phyloP scores from a whole-genome alignment of 2,329 filamentous ascomycete genomes.

The Paradendryphiella salina region DNA sequence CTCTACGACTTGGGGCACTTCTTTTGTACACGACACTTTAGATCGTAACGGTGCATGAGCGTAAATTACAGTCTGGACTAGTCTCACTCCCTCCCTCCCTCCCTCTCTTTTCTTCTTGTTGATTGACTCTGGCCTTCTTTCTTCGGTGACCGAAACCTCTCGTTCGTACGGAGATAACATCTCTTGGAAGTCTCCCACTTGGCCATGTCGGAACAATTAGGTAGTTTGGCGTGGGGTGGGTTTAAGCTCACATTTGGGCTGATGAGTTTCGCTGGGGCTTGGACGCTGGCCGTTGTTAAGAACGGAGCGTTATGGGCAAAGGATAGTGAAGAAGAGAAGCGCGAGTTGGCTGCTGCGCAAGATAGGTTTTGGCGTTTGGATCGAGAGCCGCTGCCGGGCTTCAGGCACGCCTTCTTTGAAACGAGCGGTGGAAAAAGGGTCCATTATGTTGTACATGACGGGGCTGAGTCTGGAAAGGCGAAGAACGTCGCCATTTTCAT shows the following conservation, averaged over 20 bases:
- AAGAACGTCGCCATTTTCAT: conserved; percentile 57
- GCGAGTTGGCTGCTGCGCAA: conserved; percentile 48
- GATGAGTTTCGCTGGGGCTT: conserved; percentile 28
- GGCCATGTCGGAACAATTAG: conserved; percentile 14
- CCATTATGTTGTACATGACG: conserved; percentile 56
- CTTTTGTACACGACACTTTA: no score
- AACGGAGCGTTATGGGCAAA: conserved; percentile 36
- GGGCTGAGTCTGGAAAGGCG: conserved; percentile 18
- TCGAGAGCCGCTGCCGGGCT: conserved; percentile 49
- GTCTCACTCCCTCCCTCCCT: no score
- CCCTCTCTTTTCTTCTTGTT: no score
- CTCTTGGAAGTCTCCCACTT: no score
- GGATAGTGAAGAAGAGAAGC: conserved; percentile 34
- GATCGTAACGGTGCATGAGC: no score
- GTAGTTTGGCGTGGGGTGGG: conserved; percentile 27
- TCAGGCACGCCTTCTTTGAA: conserved; percentile 57
- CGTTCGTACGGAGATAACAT: no score
- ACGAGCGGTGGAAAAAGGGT: conserved; percentile 56
- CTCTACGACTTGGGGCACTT: no score
- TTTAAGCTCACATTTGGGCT: conserved; percentile 42
- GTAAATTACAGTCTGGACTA: no score
- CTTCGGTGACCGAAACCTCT: no score
- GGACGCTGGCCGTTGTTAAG: conserved; percentile 27
- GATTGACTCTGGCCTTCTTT: no score
- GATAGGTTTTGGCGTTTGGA: conserved; percentile 59